phyloP scores from a whole-genome alignment of 106 monocot genomes.

The Chionographis japonica region DNA sequence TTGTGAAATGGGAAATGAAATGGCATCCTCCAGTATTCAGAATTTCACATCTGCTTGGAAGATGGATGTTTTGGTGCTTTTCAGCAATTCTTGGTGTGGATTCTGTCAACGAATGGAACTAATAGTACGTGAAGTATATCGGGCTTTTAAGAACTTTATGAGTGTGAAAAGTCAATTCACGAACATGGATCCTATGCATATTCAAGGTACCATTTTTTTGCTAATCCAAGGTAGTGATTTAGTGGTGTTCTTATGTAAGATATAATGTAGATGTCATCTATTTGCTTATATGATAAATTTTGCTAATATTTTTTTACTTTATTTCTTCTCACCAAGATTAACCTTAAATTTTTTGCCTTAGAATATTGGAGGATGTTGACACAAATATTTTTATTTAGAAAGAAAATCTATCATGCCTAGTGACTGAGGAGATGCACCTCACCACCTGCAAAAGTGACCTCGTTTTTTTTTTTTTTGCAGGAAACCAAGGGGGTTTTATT shows the following conservation, averaged over 20 bases:
- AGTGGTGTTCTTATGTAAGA: not conserved
- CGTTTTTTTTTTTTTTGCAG: no score
- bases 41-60: constrained; percentile 27
- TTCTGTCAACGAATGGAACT: constrained; percentile 86
- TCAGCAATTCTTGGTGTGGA: constrained; percentile 82
- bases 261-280: not conserved
- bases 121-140: constrained; percentile 79
- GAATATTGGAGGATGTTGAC: no score
- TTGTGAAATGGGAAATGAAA: constrained; percentile 19
- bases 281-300: no score
- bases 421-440: no score
- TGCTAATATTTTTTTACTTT: no score
- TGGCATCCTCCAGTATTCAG: constrained; percentile 10
- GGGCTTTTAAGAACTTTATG: constrained; percentile 45
- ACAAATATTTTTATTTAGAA: no score
- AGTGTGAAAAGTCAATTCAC: constrained; percentile 18
- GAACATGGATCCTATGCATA: constrained; percentile 10
- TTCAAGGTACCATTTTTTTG: constrained; percentile 35
- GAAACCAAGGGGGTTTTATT: no score
- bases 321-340: no score
- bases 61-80: constrained; percentile 75
- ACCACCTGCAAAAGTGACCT: no score
- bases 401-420: no score
- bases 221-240: not conserved
- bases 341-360: no score